Evolutionary conservation across 345 rosid genomes (phyloP), one percentile per base, ranked within the genome.

Genomic region (Triadica sebifera): DNA sequence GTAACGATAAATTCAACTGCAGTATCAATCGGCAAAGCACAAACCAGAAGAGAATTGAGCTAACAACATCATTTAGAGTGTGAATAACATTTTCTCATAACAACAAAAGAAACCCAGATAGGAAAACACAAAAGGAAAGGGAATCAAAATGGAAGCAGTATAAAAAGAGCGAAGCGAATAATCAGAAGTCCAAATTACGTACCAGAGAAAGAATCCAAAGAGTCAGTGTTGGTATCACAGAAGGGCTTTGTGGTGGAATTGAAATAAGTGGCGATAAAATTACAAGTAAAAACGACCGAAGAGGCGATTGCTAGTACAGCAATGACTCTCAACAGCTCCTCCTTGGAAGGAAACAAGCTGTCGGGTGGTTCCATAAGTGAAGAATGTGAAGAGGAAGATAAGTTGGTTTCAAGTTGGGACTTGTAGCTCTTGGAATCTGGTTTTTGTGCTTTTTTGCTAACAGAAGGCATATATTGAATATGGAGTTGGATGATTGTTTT

Each of bases 301-400:
- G 89, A 87, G 6, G 98, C 93, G 75, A 94, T 75, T 38, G 82
- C 84, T 65, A 92, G 59, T 9, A 92, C 90, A 1, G 82, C 75
- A 3, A 90, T 13, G 34, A 92, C 86, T 53, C 81, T 85, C 70
- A 76, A 70, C 46, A 87, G 72, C 76, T 92, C 98, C 49, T 78
- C 86, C 68, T 80, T 86, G 4, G 97, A 87, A 45, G 98, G 98
- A 78, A 94, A 83, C 66, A 94, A 77, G 68, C 64, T 77, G 58
- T 73, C 78, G 4, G 98, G 87, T n/a, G 98, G 95, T 65, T 89
- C 96, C 74, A 81, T 66, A 4, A 81, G n/a, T n/a, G n/a, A n/a
- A n/a, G n/a, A n/a, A n/a, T n/a, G n/a, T n/a, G n/a, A n/a, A n/a
- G n/a, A n/a, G n/a, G n/a, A n/a, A n/a, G n/a, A n/a, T n/a, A n/a